Evolutionary conservation across 2,329 filamentous ascomycete genomes (phyloP), one percentile per base, ranked within the genome.

Genomic region (Xylaria sp.): DNA sequence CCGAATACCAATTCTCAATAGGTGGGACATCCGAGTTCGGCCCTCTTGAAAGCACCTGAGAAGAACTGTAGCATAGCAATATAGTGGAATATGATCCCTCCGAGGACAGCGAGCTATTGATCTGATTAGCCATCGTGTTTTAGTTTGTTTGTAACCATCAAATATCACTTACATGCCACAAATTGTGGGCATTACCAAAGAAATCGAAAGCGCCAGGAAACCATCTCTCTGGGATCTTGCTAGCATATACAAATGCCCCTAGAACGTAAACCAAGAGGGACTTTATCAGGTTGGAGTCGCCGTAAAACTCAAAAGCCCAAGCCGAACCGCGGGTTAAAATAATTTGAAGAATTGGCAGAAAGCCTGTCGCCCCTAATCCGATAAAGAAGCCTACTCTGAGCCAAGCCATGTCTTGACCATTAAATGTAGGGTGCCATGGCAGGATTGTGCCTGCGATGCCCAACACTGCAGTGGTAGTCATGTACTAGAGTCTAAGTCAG

Each of bases 81-180:
- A 81, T 98, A 99, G 80, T 99, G 96, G 79, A 97, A 98, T n/a
- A 98, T 81, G 66, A 99, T 99, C 11, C 96, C 96, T 17, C 94
- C 93, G 33, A 99, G 84, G 11, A 99, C 96, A 7, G 96, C 96
- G 40, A 97, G 82, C 80, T 99, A 93, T 93, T 93, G 97, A 67
- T 97, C 89, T 79, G 97, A 97, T 83, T 97, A 96, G 81, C 91
- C 94, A 51, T 92, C 92, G 59, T 93, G 92, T 59, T 93, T 93
- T 38, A 94, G 85, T 78, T 96, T 96, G 80, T 97, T 75, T 97
- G 36, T 97, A 79, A 91, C 88, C 62, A 93, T 93, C 17, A 6
- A 28, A 11, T 0, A 93, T 94, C 74, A 92, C 92, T 75, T 65
- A 79, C 75, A 65, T 99, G 96, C 96, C 96, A 99, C 67, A 99